These are phyloP conservation scores for Inga oerstediana DNA, from an alignment of 306 rosid species.

Conservation along the genomic window DNA sequence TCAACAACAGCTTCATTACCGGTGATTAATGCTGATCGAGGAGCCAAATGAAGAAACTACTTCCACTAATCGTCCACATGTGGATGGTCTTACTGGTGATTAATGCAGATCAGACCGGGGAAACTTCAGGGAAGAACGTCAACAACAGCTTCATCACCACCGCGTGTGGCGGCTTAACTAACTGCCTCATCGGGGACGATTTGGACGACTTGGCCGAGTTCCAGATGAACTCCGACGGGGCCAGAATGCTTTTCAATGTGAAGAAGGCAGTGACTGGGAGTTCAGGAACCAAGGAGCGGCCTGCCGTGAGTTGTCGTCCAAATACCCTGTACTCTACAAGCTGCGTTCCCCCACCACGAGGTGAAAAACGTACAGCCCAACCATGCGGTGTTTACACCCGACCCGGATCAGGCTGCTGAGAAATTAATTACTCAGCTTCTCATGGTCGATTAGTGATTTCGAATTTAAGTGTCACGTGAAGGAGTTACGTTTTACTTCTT, in stretches of 20 bases:
- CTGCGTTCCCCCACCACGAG: not conserved
- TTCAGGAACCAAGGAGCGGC: not conserved
- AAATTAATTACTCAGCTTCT: too few relatives aligned
- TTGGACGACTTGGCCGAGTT: slow-evolving; percentile 34
- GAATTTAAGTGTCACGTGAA: not conserved
- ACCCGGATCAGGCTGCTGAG: too few relatives aligned
- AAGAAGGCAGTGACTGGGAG: not conserved
- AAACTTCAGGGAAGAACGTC: slow-evolving; percentile 3
- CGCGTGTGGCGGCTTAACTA: not conserved
- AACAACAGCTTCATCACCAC: slow-evolving; percentile 1
- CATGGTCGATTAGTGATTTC: not conserved
- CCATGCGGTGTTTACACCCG: not conserved
- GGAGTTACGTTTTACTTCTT: not conserved
- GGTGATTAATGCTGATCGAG: too few relatives aligned
- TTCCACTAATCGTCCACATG: slow-evolving; percentile 2
- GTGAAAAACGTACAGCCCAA: too few relatives aligned
- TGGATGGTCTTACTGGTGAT: slow-evolving; percentile 19
- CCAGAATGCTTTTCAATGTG: slow-evolving; percentile 34
- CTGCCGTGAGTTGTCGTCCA: slow-evolving; percentile 1
- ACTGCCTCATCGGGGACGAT: slow-evolving; percentile 33
- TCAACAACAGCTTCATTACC: slow-evolving; percentile 3
- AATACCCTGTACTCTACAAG: not conserved
- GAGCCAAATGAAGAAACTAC: slow-evolving; percentile 32
- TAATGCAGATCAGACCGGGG: not conserved
- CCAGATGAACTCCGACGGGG: slow-evolving; percentile 24